A percentile compares a stretch with the other conserved stretches of the same genome.
Evolutionary conservation across 257 asterid species (phyloP).

Genomic region (Solanum gracilifrons): DNA sequence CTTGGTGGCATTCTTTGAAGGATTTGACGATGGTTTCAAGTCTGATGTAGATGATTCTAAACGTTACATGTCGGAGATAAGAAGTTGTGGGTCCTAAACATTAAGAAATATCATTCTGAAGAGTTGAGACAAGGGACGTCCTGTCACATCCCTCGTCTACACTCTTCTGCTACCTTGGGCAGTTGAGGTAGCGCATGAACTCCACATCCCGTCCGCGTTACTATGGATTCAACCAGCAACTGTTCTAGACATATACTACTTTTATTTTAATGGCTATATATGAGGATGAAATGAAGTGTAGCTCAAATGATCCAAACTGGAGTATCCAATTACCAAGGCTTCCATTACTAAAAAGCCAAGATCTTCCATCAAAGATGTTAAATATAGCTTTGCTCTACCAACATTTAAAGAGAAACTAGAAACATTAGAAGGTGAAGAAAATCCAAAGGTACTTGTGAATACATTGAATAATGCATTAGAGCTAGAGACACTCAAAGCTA

Average conservation of each 20-base stretch:
- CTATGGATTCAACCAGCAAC: constrained; percentile 31
- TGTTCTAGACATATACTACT: constrained; percentile 15
- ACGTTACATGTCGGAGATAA: constrained; percentile 6
- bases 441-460: constrained; percentile 7
- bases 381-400: neutral
- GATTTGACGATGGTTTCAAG: constrained; percentile 12
- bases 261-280: constrained; percentile 14
- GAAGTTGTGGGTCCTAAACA: constrained; percentile 1
- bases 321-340: constrained; percentile 18
- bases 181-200: constrained; percentile 18
- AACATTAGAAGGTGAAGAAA: constrained; percentile 5
- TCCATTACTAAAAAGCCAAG: constrained; percentile 4
- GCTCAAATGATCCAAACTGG: neutral
- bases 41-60: neutral
- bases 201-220: constrained; percentile 19
- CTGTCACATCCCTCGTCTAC: constrained; percentile 15
- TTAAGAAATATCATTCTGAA: constrained; percentile 6
- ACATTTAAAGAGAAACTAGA: constrained; percentile 16
- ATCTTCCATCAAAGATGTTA: constrained; percentile 16
- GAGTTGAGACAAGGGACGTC: neutral
- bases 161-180: constrained; percentile 21
- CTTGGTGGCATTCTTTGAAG: constrained; percentile 8
- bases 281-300: constrained; percentile 9
- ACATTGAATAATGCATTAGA: constrained; percentile 20
- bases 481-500: constrained; percentile 1